Conservation (phyloP, 1,284 basidiomycete genomes). For the Trichosporon inkin region DNA sequence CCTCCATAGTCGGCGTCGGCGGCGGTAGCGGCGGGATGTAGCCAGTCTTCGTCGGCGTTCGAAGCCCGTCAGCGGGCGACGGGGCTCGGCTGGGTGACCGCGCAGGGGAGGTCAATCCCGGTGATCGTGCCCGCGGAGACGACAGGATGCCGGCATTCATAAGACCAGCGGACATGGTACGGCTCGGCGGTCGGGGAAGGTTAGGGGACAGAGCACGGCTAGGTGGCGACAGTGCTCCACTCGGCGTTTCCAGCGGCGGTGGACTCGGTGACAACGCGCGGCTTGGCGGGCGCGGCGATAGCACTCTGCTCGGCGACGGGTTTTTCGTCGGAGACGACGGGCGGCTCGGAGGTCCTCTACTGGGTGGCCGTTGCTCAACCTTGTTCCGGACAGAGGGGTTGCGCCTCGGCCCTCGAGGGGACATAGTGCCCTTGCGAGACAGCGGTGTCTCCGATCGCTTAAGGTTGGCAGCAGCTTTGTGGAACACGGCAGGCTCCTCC, state of each 20-base stretch:
- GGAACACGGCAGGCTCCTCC: not conserved
- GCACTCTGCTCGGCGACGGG: not conserved
- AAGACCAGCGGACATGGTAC: not conserved
- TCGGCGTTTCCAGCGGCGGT: not conserved
- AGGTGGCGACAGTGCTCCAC: not conserved
- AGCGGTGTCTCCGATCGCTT: not conserved
- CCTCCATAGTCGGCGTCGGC: not conserved
- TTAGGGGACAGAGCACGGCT: not conserved
- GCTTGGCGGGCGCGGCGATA: not conserved
- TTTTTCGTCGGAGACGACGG: not conserved
- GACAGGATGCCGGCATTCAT: slow-evolving; percentile 2
- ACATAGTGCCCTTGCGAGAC: slow-evolving; percentile 14
- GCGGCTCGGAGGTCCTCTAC: not conserved
- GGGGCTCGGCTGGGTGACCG: not conserved
- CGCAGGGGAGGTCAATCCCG: not conserved
- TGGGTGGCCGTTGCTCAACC: not conserved
- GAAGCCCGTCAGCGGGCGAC: not conserved
- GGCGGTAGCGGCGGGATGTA: slow-evolving; percentile 18
- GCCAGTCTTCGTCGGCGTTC: slow-evolving; percentile 10
- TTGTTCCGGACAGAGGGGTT: slow-evolving; percentile 2
- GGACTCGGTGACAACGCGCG: not conserved
- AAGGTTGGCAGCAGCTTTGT: not conserved
- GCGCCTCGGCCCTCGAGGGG: slow-evolving; percentile 14
- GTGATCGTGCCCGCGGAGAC: not conserved
- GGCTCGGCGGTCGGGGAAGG: not conserved